A percentile compares a stretch with the other conserved stretches of the same genome.
phyloP scores from a whole-genome alignment of 345 rosid genomes.

The Salix brachista region DNA sequence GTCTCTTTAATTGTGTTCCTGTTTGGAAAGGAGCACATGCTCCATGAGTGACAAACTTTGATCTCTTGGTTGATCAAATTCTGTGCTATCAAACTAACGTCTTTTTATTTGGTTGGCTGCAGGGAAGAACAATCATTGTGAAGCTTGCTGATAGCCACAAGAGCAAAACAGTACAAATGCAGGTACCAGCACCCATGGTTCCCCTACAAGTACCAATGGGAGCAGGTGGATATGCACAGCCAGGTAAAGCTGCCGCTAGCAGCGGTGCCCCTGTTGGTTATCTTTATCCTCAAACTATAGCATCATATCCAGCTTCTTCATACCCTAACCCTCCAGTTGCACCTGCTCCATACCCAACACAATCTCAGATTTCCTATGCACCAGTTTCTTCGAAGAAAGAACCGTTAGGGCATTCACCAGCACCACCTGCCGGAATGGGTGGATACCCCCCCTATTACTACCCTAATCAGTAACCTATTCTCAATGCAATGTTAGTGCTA shows the following conservation, averaged over 20 bases:
- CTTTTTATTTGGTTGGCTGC: slow-evolving; percentile 8
- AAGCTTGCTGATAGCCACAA: slow-evolving; percentile 56
- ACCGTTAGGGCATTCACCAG: slow-evolving; percentile 26
- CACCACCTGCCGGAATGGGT: slow-evolving; percentile 44
- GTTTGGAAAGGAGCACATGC: not conserved
- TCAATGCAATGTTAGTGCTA: not conserved
- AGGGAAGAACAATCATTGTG: slow-evolving; percentile 50
- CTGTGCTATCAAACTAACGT: not conserved
- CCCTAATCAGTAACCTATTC: slow-evolving; percentile 15
- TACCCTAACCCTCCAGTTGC: slow-evolving; percentile 40
- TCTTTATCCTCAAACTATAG: slow-evolving; percentile 37
- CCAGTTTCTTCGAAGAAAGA: slow-evolving; percentile 36
- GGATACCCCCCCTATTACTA: slow-evolving; percentile 45
- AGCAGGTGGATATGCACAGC: slow-evolving; percentile 44
- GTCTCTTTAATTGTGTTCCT: not conserved
- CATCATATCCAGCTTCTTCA: slow-evolving; percentile 36
- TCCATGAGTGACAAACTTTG: not conserved
- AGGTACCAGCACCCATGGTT: slow-evolving; percentile 30
- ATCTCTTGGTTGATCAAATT: not conserved
- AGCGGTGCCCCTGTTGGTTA: slow-evolving; percentile 32
- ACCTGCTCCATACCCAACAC: slow-evolving; percentile 36
- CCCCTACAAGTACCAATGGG: slow-evolving; percentile 34
- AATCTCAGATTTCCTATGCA: slow-evolving; percentile 34
- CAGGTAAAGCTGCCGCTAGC: slow-evolving; percentile 38
- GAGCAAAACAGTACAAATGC: slow-evolving; percentile 39